A percentile compares a stretch with the other conserved stretches of the same genome.
Evolutionary conservation across 768 basidiomycete genomes (phyloP).

Genomic region (Boletus sp.): DNA sequence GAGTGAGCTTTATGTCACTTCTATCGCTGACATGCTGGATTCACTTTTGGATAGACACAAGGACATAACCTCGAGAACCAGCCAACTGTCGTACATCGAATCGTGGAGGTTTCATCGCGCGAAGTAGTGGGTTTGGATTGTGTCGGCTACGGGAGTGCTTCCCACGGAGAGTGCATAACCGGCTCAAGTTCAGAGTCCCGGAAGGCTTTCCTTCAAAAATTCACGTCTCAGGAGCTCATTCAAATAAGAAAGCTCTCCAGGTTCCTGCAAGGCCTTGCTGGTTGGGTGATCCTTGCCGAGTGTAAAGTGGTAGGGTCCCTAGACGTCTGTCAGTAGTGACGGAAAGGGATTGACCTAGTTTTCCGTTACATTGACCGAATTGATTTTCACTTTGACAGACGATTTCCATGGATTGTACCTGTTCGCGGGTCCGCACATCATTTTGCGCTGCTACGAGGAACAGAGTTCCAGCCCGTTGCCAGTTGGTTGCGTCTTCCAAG

Average conservation of each 20-base stretch:
- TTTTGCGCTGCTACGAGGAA: slow-evolving; percentile 19
- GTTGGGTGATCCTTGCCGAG: slow-evolving; percentile 10
- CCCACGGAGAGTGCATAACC: neutral
- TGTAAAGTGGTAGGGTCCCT: slow-evolving; percentile 1
- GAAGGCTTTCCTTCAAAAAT: slow-evolving; percentile 13
- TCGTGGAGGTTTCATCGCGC: slow-evolving; percentile 15
- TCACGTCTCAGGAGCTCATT: slow-evolving; percentile 17
- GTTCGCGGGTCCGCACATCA: slow-evolving; percentile 15
- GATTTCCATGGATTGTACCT: slow-evolving; percentile 12
- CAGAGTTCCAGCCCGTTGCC: slow-evolving; percentile 9
- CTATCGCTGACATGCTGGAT: neutral
- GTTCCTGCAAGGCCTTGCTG: slow-evolving; percentile 3
- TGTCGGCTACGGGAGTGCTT: slow-evolving; percentile 1
- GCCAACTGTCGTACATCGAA: slow-evolving; percentile 13
- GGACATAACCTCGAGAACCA: slow-evolving; percentile 7
- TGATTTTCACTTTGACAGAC: neutral
- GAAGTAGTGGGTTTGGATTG: slow-evolving; percentile 11
- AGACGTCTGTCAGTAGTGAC: slow-evolving; percentile 11
- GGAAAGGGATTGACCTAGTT: neutral
- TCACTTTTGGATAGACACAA: slow-evolving; percentile 8
- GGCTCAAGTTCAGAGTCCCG: neutral
- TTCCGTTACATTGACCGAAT: neutral
- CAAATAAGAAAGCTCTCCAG: slow-evolving; percentile 11
- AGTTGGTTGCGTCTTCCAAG: neutral
- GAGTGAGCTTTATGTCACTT: neutral